Percentiles rank a stretch among this genome's conserved stretches.
phyloP scores from a whole-genome alignment of 106 monocot species.

The Alisma plantagoaquatica region DNA sequence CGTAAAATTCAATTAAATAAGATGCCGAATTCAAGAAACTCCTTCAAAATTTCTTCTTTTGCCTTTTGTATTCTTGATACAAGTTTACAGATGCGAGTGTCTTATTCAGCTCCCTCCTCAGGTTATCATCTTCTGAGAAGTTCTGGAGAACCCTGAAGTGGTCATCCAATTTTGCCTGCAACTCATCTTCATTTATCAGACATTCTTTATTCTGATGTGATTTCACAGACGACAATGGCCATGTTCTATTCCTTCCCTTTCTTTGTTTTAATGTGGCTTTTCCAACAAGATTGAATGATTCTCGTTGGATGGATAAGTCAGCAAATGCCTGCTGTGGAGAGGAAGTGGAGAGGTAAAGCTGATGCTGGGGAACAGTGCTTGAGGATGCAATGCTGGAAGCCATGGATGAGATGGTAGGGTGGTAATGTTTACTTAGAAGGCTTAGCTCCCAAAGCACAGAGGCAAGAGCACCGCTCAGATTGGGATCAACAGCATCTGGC shows the following conservation, averaged over 20 bases:
- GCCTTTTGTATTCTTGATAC: slow-evolving; percentile 52
- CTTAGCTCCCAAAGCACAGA: slow-evolving; percentile 97
- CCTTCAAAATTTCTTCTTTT: slow-evolving; percentile 19
- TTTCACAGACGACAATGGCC: slow-evolving; percentile 4
- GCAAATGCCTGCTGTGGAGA: slow-evolving; percentile 71
- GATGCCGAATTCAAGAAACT: background rate
- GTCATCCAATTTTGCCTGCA: slow-evolving; percentile 45
- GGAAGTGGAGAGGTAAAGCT: slow-evolving; percentile 27
- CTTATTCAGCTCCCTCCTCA: slow-evolving; percentile 45
- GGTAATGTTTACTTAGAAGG: slow-evolving; percentile 71
- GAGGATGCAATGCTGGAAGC: slow-evolving; percentile 55
- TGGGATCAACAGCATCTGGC: slow-evolving; percentile 76
- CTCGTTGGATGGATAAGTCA: slow-evolving; percentile 40
- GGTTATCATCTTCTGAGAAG: slow-evolving; percentile 50
- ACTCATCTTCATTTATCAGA: slow-evolving; percentile 28
- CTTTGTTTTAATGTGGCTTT: slow-evolving; percentile 23
- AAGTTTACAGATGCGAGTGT: slow-evolving; percentile 32
- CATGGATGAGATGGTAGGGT: slow-evolving; percentile 61
- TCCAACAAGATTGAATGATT: slow-evolving; percentile 20
- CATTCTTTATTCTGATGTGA: slow-evolving; percentile 12
- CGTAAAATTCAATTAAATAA: background rate
- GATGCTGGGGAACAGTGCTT: slow-evolving; percentile 46
- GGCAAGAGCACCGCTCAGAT: slow-evolving; percentile 83
- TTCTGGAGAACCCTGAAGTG: slow-evolving; percentile 54
- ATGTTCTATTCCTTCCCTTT: slow-evolving; percentile 25